Evolutionary conservation across 1,284 basidiomycete species (phyloP).

Genomic region (Irpex sp.): DNA sequence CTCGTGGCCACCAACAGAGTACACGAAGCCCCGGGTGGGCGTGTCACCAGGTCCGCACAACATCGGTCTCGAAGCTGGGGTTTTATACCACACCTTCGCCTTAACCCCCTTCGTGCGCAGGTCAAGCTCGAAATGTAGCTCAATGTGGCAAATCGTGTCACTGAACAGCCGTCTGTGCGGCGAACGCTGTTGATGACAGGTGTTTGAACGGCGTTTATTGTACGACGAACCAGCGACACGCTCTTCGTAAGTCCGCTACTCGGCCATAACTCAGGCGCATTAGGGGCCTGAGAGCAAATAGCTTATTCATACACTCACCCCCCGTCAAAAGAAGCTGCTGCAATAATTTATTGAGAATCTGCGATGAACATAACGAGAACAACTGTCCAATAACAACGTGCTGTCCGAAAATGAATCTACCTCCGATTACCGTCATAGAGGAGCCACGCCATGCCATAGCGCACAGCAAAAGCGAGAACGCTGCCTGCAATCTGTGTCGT

Average conservation of each 20-base stretch:
- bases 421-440: constrained; percentile 88
- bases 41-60: constrained; percentile 4
- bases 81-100: neutral
- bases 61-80: neutral
- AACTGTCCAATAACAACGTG: neutral
- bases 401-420: constrained; percentile 27
- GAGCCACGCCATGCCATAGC: constrained; percentile 84
- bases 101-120: constrained; percentile 1
- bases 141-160: neutral
- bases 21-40: neutral
- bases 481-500: constrained; percentile 61
- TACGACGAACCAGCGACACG: neutral
- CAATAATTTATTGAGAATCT: neutral
- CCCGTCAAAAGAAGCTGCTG: neutral
- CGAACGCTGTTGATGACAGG: neutral
- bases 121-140: neutral
- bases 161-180: neutral
- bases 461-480: constrained; percentile 72
- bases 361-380: neutral
- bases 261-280: neutral
- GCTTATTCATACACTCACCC: neutral
- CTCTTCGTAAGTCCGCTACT: neutral
- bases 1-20: neutral
- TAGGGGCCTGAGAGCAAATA: neutral
- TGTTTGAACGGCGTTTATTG: constrained; percentile 6